phyloP scores from a whole-genome alignment of 768 basidiomycete species.

The Suillus brevipes region DNA sequence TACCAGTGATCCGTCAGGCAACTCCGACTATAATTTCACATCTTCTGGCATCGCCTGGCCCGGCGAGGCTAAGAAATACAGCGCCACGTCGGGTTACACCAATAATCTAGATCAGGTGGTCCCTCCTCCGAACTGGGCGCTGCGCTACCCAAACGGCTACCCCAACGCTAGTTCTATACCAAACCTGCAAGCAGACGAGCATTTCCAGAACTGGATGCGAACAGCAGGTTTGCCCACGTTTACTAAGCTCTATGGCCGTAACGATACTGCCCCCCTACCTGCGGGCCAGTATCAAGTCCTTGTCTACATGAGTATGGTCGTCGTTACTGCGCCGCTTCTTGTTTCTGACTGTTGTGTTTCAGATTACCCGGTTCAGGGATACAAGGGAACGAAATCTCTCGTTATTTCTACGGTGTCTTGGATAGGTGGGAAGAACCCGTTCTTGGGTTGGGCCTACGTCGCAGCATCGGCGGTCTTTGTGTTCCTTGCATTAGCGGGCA shows the following conservation, averaged over 20 bases:
- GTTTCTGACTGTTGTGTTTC: slow-evolving; percentile 12
- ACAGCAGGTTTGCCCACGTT: slow-evolving; percentile 97
- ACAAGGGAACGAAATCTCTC: slow-evolving; percentile 93
- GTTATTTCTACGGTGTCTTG: slow-evolving; percentile 97
- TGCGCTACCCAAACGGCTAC: slow-evolving; percentile 70
- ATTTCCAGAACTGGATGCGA: slow-evolving; percentile 99
- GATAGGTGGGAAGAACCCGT: slow-evolving; percentile 98
- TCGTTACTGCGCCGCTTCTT: not conserved
- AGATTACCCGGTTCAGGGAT: slow-evolving; percentile 93
- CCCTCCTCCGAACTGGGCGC: slow-evolving; percentile 92
- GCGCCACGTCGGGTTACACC: slow-evolving; percentile 51
- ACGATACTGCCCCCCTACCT: slow-evolving; percentile 71
- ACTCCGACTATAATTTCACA: slow-evolving; percentile 69
- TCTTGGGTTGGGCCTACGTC: slow-evolving; percentile 98
- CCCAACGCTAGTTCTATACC: slow-evolving; percentile 64
- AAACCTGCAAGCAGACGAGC: slow-evolving; percentile 75
- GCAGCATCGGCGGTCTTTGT: slow-evolving; percentile 87
- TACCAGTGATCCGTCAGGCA: slow-evolving; percentile 39
- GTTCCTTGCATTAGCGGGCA: slow-evolving; percentile 81
- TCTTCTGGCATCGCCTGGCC: slow-evolving; percentile 91
- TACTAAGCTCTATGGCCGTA: slow-evolving; percentile 91
- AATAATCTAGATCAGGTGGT: slow-evolving; percentile 61
- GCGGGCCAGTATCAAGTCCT: slow-evolving; percentile 76
- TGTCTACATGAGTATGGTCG: slow-evolving; percentile 76
- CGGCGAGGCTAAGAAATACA: slow-evolving; percentile 91